Conservation (phyloP, 805 yeast genomes). For the Pichia manshurica region DNA sequence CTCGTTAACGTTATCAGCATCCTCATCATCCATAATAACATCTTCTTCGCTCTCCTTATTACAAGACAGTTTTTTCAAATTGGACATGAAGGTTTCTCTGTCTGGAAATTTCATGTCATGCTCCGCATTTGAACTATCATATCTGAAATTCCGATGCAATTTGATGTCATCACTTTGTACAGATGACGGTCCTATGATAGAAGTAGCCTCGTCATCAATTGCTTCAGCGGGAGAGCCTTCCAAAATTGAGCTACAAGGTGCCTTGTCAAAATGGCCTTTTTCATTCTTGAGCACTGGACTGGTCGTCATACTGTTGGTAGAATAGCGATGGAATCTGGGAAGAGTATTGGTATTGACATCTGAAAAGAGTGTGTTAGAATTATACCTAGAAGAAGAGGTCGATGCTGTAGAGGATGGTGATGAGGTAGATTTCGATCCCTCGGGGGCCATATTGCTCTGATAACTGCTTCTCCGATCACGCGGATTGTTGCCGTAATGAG, state of each 20-base stretch:
- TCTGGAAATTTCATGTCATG: conserved; percentile 21
- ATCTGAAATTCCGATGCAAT: conserved; percentile 7
- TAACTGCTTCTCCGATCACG: conserved; percentile 6
- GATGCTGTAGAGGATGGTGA: conserved; percentile 5
- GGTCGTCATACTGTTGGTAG: conserved; percentile 23
- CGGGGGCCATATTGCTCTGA: conserved; percentile 2
- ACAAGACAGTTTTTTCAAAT: conserved; percentile 12
- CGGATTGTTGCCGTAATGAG: not conserved
- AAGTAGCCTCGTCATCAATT: not conserved
- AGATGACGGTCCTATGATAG: conserved; percentile 15
- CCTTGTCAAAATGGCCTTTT: not conserved
- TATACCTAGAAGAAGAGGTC: not conserved
- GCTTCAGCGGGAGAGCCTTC: not conserved
- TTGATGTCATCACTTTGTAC: conserved; percentile 19
- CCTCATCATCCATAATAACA: conserved; percentile 16
- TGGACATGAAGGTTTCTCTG: conserved; percentile 24
- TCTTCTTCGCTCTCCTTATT: conserved; percentile 6
- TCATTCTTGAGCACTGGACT: conserved; percentile 6
- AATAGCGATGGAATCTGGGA: conserved; percentile 24
- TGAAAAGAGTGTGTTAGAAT: conserved; percentile 1
- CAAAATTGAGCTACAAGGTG: not conserved
- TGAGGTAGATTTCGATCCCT: not conserved
- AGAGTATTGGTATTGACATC: conserved; percentile 10
- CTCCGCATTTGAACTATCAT: conserved; percentile 1
- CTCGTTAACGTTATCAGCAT: conserved; percentile 8